Evolutionary conservation across 164 flowering plant genomes (phyloP), one percentile per base, ranked within the genome.

Genomic region (Dillenia suffruticosa): DNA sequence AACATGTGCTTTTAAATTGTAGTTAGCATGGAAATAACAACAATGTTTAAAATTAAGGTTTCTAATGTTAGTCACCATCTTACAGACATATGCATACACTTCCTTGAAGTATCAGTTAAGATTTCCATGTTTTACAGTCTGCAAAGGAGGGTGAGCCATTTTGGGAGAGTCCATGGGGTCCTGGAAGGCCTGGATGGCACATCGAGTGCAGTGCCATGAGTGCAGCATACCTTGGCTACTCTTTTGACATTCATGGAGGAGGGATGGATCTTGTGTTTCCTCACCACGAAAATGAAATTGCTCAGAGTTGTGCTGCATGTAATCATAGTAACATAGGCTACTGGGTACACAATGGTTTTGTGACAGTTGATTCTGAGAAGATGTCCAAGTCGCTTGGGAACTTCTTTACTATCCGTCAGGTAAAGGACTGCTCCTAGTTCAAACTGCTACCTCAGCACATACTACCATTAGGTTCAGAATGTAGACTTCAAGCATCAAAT

Each of bases 151-250:
- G 93, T 12, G 96, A 91, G 68, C 93, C 96, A 15, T 84, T 63
- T 57, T 94, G 99, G 99, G 89, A 91, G 71, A 94, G 99, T 73
- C 96, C 96, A 19, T 89, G 97, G 97, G 97, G 99, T 3, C 89
- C 89, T 72, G 99, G 99, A 61, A 82, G 99, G 70, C 99, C 99
- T 49, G 99, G 99, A 51, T 94, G 99, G 99, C 99, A 91, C 75
- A 91, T 94, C 24, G 96, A 91, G 72, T 94, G 99, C 78, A 94
- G 99, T 84, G 96, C 99, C 44, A 94, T 94, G 98, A 94, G 98
- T 77, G 96, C 95, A 67, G 81, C 90, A 66, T 91, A 91, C 79
- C 80, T 94, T 11, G 95, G 96, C 44, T 70, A 83, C 66, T 68
- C 92, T 19, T 94, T 94, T 70, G 99, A 91, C 76, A 94, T 94